These are phyloP conservation scores for Tricholoma matsutake DNA, from an alignment of 768 basidiomycete genomes.

Conservation along the genomic window DNA sequence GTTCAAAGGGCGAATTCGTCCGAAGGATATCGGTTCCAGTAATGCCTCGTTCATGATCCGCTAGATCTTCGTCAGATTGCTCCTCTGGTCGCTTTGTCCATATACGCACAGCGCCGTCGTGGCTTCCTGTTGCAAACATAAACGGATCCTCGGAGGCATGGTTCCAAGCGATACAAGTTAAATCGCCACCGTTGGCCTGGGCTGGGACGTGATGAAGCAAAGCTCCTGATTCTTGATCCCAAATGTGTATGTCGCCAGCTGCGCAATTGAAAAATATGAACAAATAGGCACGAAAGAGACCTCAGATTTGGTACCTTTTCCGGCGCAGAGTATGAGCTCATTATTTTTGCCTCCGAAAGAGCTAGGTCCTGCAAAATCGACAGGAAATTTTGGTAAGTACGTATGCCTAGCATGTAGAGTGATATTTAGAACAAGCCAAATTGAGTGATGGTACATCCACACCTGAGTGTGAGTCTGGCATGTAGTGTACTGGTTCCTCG, in stretches of 20 bases:
- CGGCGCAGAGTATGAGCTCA: constrained; percentile 74
- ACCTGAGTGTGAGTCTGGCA: constrained; percentile 41
- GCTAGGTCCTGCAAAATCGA: constrained; percentile 78
- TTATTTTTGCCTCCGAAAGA: constrained; percentile 82
- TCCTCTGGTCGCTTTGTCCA: constrained; percentile 52
- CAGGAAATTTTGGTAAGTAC: constrained; percentile 63
- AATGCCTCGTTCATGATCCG: not conserved
- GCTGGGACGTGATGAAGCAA: constrained; percentile 68
- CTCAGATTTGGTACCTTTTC: constrained; percentile 50
- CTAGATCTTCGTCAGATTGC: not conserved
- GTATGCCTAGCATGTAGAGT: constrained; percentile 49
- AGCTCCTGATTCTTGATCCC: constrained; percentile 79
- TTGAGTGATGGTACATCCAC: constrained; percentile 11
- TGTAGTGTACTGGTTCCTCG: constrained; percentile 32
- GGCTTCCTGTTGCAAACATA: constrained; percentile 76
- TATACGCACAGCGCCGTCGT: constrained; percentile 72
- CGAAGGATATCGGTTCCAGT: constrained; percentile 9
- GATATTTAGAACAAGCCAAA: not conserved
- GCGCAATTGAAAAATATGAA: not conserved
- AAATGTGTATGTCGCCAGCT: constrained; percentile 84
- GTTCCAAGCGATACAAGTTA: constrained; percentile 84
- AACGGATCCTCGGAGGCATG: constrained; percentile 58
- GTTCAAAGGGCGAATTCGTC: constrained; percentile 18
- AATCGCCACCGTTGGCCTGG: constrained; percentile 60
- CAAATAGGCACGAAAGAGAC: not conserved